Conservation (phyloP, 2,329 filamentous ascomycete genomes). For the Fusarium verticillioides region DNA sequence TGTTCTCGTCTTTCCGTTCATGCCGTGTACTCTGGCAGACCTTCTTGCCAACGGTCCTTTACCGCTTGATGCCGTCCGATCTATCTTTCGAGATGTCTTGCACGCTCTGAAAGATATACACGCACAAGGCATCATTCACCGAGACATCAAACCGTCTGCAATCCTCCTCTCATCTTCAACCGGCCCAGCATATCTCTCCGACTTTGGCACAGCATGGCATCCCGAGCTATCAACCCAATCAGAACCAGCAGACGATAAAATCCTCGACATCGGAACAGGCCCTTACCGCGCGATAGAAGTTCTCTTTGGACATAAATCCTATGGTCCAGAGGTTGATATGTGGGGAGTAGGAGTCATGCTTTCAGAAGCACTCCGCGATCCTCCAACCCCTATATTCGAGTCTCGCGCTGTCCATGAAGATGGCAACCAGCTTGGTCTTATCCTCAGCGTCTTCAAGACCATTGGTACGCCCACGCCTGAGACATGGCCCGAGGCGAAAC, state of each 20-base stretch:
- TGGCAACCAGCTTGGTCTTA: conserved; percentile 90
- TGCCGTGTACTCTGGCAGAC: conserved; percentile 77
- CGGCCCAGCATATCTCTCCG: conserved; percentile 82
- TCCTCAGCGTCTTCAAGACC: conserved; percentile 91
- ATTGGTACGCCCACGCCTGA: conserved; percentile 85
- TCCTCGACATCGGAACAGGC: conserved; percentile 93
- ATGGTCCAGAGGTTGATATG: conserved; percentile 80
- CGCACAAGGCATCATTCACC: conserved; percentile 81
- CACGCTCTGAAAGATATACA: conserved; percentile 78
- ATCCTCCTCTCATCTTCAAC: conserved; percentile 75
- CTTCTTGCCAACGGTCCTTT: conserved; percentile 66
- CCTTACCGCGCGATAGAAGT: conserved; percentile 91
- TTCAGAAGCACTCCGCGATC: conserved; percentile 74
- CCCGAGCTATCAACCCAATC: conserved; percentile 65
- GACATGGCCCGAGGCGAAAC: conserved; percentile 82
- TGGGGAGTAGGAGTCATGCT: conserved; percentile 90
- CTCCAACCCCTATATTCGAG: conserved; percentile 78
- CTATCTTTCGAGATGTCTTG: conserved; percentile 75
- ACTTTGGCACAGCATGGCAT: conserved; percentile 94
- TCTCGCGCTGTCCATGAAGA: conserved; percentile 78
- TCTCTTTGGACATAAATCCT: conserved; percentile 83
- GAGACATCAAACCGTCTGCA: conserved; percentile 94
- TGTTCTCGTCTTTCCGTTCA: conserved; percentile 86
- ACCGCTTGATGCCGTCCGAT: conserved; percentile 46
- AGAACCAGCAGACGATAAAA: conserved; percentile 78